These are phyloP conservation scores for Sporothrix variecibatus DNA, from an alignment of 2,329 filamentous ascomycete genomes.

Conservation along the genomic window DNA sequence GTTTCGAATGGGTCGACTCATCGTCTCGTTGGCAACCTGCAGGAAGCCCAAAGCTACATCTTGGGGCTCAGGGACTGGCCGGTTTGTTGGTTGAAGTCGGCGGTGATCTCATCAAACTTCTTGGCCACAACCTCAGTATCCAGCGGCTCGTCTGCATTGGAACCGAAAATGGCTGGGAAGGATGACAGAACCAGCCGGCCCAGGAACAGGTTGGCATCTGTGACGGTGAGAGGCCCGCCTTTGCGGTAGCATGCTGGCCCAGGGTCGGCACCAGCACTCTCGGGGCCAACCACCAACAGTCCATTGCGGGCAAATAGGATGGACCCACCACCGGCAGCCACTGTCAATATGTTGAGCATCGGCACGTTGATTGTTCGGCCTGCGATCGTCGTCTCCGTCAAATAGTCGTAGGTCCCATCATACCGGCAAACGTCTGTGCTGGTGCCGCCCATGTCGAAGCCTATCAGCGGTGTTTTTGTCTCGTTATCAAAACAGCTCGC, in stretches of 20 bases:
- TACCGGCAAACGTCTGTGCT: conserved; percentile 25
- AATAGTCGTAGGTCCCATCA: conserved; percentile 63
- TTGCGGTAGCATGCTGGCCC: conserved; percentile 70
- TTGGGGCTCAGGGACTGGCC: conserved; percentile 54
- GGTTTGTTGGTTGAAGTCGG: conserved; percentile 71
- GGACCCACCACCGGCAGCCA: conserved; percentile 71
- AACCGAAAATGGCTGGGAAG: conserved; percentile 69
- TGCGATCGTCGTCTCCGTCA: conserved; percentile 68
- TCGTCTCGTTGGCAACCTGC: conserved; percentile 69
- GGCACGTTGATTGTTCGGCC: conserved; percentile 94
- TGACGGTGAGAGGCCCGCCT: conserved; percentile 47
- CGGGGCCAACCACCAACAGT: conserved; percentile 81
- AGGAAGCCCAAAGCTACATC: conserved; percentile 64
- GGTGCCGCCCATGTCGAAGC: conserved; percentile 56
- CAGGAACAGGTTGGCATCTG: conserved; percentile 66
- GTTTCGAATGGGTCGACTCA: conserved; percentile 79
- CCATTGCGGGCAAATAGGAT: conserved; percentile 78
- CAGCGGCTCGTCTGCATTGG: conserved; percentile 70
- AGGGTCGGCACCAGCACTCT: conserved; percentile 66
- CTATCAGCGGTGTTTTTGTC: conserved; percentile 63
- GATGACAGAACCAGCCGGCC: conserved; percentile 58
- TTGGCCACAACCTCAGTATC: conserved; percentile 68
- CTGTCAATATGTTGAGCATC: conserved; percentile 91
- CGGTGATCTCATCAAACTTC: conserved; percentile 86
- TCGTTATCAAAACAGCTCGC: conserved; percentile 66